phyloP scores from a whole-genome alignment of 352 stramenopile genomes.

The Phytophthora pisi region DNA sequence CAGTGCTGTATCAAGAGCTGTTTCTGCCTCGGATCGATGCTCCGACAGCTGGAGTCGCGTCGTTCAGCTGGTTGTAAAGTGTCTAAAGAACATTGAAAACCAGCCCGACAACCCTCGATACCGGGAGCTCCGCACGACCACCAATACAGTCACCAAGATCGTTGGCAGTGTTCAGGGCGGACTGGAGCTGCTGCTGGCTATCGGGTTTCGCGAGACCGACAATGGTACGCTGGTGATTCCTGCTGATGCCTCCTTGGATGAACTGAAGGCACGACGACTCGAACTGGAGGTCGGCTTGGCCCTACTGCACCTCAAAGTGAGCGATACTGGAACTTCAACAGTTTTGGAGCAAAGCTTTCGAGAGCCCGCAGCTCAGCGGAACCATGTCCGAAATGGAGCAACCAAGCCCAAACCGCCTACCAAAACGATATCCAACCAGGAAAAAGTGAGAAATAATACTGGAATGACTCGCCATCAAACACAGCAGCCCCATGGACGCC shows the following conservation, averaged over 20 bases:
- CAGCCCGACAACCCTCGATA: slow-evolving; percentile 54
- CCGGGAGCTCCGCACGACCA: slow-evolving; percentile 56
- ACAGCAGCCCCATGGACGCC: not conserved
- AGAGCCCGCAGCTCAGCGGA: not conserved
- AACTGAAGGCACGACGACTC: slow-evolving; percentile 44
- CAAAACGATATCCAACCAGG: not conserved
- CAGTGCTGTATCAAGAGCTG: slow-evolving; percentile 49
- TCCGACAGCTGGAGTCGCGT: slow-evolving; percentile 40
- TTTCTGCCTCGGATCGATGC: slow-evolving; percentile 22
- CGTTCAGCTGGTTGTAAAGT: slow-evolving; percentile 51
- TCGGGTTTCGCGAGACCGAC: slow-evolving; percentile 67
- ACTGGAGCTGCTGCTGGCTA: slow-evolving; percentile 42
- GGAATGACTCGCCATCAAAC: not conserved
- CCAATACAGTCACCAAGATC: slow-evolving; percentile 50
- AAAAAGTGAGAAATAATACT: not conserved
- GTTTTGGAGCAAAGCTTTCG: not conserved
- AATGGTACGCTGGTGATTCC: slow-evolving; percentile 43
- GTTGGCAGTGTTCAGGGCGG: slow-evolving; percentile 45
- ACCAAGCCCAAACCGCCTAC: not conserved
- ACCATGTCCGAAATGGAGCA: not conserved
- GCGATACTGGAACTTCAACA: not conserved
- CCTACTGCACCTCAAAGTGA: slow-evolving; percentile 12
- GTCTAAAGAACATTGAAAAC: slow-evolving; percentile 57
- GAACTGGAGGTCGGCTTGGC: slow-evolving; percentile 54
- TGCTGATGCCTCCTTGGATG: slow-evolving; percentile 20